Base-by-base conservation (phyloP, 2,329 filamentous ascomycete genomes). In the Orbilia ellipsospora region DNA sequence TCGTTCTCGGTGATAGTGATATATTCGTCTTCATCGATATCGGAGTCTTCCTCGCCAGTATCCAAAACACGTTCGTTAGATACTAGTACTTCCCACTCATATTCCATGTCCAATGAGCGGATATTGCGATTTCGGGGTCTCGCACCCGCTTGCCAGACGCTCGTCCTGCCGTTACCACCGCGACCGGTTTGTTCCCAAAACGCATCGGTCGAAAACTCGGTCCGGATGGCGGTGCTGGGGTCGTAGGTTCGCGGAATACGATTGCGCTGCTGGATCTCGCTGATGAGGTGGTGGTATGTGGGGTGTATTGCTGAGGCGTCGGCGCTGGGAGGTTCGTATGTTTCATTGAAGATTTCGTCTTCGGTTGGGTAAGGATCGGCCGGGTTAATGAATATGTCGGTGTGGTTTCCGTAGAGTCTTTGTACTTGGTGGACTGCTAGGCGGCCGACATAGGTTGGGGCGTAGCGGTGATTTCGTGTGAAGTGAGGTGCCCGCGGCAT, bases 1-100 rank as follows among this genome's bases (percentile, higher is more conserved):
- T 65, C 31, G 0, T 51, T 8, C 15, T 51, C 4, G 3, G 36
- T 40, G 4, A 67, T 15, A 13, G 63, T 67, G 16, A 60, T 10
- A 16, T 67, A 67, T 20, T 67, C 63, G 42, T 60, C 42, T 23
- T 50, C 40, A 52, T 67, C 63, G 5, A 60, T 16, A 8, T 67
- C 63, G 1, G 52, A 59, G 7, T 42, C 54, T n/a, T 51, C 63
- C 13, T 42, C 16, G 15, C 44, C 26, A 18, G 40, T 51, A 6
- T 60, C 20, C 26, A 52, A 0, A 12, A 26, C 26, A 1, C 18
- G 10, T 36, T 26, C 28, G 2, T 26, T 2, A 6, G 59, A 62
- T 20, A 55, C 28, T 8, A 54, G 7, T 2, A 64, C 18, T 7
- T 64, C 61, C 61, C 61, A 64, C 44, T 64, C 48, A 3, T 31